Conservation (phyloP, 2,329 filamentous ascomycete genomes). For the Aspergillus calidoustus region DNA sequence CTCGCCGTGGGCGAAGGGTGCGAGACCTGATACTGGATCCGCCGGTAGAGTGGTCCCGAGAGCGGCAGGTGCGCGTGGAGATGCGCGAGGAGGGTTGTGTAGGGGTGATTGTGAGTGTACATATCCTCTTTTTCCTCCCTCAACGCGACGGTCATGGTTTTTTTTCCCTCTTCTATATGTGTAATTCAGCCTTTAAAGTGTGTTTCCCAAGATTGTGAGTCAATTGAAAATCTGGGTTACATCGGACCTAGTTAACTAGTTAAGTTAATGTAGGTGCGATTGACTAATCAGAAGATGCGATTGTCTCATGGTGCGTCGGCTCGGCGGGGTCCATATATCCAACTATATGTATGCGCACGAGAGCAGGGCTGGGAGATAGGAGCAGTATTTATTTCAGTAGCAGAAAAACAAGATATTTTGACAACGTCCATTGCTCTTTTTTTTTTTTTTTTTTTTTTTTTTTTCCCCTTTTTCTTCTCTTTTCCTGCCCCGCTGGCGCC, state of each 20-base stretch:
- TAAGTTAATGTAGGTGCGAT: background rate
- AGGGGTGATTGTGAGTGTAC: conserved; percentile 9
- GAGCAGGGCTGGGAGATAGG: too few relatives aligned
- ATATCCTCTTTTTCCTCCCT: background rate
- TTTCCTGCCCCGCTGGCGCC: too few relatives aligned
- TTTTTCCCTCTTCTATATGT: background rate
- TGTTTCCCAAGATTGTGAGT: background rate
- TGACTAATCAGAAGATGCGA: background rate
- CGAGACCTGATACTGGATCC: conserved; percentile 43
- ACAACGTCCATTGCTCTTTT: too few relatives aligned
- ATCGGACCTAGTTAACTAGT: background rate
- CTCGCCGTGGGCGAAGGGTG: conserved; percentile 39
- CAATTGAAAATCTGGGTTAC: background rate
- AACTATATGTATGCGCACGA: too few relatives aligned
- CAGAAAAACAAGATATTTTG: too few relatives aligned
- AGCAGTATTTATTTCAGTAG: too few relatives aligned
- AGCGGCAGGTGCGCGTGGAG: conserved; percentile 44
- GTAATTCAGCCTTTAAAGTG: background rate
- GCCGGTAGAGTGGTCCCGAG: conserved; percentile 42
- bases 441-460: too few relatives aligned
- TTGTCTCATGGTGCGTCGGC: background rate
- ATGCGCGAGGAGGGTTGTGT: conserved; percentile 26
- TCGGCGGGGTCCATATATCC: too few relatives aligned
- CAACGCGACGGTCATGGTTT: background rate
- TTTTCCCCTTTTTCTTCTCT: too few relatives aligned